These are phyloP conservation scores for Agrostemma githago DNA, from an alignment of 148 eudicot genomes.

Conservation along the genomic window DNA sequence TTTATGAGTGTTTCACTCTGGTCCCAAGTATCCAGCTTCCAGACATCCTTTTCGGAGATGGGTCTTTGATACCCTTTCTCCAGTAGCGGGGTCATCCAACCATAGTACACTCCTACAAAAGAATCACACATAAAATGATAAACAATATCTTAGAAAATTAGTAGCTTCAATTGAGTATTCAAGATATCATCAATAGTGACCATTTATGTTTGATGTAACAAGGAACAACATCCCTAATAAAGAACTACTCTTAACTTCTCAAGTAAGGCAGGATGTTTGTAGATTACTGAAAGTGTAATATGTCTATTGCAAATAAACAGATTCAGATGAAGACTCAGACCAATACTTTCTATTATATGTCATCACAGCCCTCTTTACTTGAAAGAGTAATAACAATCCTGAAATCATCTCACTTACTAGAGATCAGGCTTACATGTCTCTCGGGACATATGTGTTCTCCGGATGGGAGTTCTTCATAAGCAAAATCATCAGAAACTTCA, in stretches of 20 bases:
- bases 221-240: neutral
- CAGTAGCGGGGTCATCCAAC: conserved; percentile 6
- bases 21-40: conserved; percentile 86
- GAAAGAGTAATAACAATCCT: neutral
- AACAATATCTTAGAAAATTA: neutral
- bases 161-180: neutral
- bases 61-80: conserved; percentile 59
- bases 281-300: neutral
- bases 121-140: neutral
- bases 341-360: neutral
- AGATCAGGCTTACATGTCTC: conserved; percentile 55
- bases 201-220: neutral
- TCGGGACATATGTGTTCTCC: conserved; percentile 75
- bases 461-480: conserved; percentile 73
- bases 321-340: neutral
- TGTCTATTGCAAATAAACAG: neutral
- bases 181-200: neutral
- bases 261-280: neutral
- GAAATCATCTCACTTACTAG: conserved; percentile 38
- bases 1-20: conserved; percentile 60
- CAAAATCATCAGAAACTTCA: conserved; percentile 45
- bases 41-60: conserved; percentile 76
- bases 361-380: conserved; percentile 1
- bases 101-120: conserved; percentile 2
- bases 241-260: neutral